These are phyloP conservation scores for Calonectria pauciramosa DNA, from an alignment of 2,329 filamentous ascomycete species.

Conservation along the genomic window DNA sequence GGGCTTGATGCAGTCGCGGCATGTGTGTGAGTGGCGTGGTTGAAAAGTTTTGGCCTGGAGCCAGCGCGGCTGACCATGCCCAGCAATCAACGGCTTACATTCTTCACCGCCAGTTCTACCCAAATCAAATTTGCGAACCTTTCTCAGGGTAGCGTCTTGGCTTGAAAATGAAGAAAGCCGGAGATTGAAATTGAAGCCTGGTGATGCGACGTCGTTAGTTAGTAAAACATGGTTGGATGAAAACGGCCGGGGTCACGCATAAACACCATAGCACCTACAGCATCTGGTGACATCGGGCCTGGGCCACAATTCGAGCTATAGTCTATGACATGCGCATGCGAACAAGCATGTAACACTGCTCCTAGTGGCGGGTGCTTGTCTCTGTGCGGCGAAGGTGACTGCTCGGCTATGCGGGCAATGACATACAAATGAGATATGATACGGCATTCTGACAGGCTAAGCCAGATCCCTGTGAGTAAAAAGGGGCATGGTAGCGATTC, in stretches of 20 bases:
- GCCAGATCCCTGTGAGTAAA: neutral
- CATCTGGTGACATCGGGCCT: neutral
- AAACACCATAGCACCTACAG: neutral
- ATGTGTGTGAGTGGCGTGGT: neutral
- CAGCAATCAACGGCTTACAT: neutral
- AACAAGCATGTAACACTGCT: neutral
- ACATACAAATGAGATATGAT: neutral
- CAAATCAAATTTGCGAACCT: neutral
- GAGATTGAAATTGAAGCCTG: neutral
- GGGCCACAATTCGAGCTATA: neutral
- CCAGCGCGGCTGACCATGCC: neutral
- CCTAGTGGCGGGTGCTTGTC: neutral
- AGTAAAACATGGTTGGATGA: neutral
- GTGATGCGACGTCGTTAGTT: neutral
- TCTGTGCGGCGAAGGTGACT: neutral
- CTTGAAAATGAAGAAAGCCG: neutral
- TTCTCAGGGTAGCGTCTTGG: neutral
- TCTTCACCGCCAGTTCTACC: constrained; percentile 1
- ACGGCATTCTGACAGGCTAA: neutral
- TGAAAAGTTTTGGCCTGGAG: neutral
- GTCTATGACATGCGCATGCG: neutral
- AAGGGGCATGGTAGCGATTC: neutral
- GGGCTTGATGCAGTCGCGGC: neutral
- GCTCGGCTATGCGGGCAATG: neutral
- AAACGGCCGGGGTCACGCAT: neutral